phyloP scores from a whole-genome alignment of 2,329 filamentous ascomycete genomes.

The Pyrenochaeta sp. region DNA sequence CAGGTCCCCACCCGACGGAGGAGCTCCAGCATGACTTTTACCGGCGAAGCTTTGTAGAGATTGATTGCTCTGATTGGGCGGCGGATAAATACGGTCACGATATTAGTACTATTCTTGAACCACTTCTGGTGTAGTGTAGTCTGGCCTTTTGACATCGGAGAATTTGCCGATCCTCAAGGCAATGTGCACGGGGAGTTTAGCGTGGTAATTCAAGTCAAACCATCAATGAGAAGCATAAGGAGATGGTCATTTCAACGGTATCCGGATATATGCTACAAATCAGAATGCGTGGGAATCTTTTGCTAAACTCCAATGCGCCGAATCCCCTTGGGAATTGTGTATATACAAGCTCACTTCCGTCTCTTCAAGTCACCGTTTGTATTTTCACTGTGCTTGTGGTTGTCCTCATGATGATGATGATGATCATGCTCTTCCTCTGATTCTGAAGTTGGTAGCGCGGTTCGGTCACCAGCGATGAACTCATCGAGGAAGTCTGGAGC shows the following conservation, averaged over 20 bases:
- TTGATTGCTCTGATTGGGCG: conserved; percentile 22
- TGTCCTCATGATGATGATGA: conserved; percentile 32
- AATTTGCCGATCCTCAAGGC: conserved; percentile 8
- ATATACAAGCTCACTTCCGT: conserved; percentile 30
- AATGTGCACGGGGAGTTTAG: too few species aligned
- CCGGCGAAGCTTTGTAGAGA: conserved; percentile 30
- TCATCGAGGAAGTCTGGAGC: conserved; percentile 74
- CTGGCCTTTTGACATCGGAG: conserved; percentile 6
- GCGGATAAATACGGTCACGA: conserved; percentile 30
- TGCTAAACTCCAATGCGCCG: conserved; percentile 33
- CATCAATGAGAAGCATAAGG: too few species aligned
- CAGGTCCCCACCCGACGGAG: too few species aligned
- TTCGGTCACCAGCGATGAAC: conserved; percentile 50
- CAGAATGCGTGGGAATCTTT: conserved; percentile 22
- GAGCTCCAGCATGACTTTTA: too few species aligned
- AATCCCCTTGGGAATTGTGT: conserved; percentile 20
- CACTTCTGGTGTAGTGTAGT: too few species aligned
- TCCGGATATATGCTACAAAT: background rate
- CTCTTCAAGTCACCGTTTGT: conserved; percentile 25
- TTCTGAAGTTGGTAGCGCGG: conserved; percentile 39
- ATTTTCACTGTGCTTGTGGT: conserved; percentile 28
- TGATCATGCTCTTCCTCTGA: conserved; percentile 40
- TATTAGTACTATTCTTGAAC: too few species aligned
- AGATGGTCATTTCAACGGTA: too few species aligned
- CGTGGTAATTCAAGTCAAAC: too few species aligned